Evolutionary conservation across 148 eudicot genomes (phyloP).

Genomic region (Beta vulgaris): DNA sequence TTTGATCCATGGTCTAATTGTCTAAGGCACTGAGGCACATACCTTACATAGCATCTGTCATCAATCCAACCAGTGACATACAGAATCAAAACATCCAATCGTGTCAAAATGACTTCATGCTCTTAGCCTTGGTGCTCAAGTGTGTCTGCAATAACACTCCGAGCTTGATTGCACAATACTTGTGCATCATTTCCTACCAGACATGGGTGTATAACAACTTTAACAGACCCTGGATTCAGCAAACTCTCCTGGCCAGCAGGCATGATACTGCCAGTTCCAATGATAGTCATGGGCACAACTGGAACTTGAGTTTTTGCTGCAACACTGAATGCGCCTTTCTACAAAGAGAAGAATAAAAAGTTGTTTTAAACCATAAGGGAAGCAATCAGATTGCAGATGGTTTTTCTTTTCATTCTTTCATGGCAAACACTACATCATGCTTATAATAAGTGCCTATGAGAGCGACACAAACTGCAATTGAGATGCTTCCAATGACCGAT

Average conservation of each 20-base stretch:
- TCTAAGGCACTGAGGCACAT: constrained; percentile 4
- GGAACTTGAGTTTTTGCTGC: constrained; percentile 84
- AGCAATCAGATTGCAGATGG: not conserved
- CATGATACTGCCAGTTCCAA: constrained; percentile 92
- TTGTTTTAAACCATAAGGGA: not conserved
- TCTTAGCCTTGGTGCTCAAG: constrained; percentile 48
- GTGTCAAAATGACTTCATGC: not conserved
- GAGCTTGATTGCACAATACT: constrained; percentile 62
- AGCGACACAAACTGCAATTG: not conserved
- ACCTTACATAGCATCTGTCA: constrained; percentile 3
- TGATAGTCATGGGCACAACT: constrained; percentile 81
- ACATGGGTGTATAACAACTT: constrained; percentile 65
- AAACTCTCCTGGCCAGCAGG: constrained; percentile 71
- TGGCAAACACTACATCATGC: not conserved
- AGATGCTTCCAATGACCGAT: not conserved
- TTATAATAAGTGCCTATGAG: not conserved
- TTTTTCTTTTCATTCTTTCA: not conserved
- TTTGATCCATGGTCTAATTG: no score
- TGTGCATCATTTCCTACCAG: constrained; percentile 63
- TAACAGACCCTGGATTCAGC: constrained; percentile 70
- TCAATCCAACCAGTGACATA: not conserved
- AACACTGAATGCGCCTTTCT: constrained; percentile 98
- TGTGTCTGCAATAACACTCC: constrained; percentile 52
- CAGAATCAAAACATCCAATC: not conserved
- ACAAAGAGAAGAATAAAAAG: constrained; percentile 21